These are phyloP conservation scores for Dioszegia crocea DNA, from an alignment of 768 basidiomycete species.

Conservation along the genomic window DNA sequence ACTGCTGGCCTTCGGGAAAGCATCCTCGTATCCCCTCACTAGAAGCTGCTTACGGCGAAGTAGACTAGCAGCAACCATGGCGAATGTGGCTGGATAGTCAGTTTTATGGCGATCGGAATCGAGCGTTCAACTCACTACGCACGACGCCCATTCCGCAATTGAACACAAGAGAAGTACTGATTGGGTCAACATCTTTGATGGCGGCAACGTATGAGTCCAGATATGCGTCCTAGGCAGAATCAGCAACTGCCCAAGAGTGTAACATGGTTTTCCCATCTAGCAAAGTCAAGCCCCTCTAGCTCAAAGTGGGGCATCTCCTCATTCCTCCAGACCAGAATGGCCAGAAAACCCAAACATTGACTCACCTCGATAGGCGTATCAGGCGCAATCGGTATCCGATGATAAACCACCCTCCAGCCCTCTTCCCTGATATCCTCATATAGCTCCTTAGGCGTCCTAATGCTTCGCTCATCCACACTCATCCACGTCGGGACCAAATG, in stretches of 20 bases:
- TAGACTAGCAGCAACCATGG: constrained; percentile 89
- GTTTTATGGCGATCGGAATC: neutral
- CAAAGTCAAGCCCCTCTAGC: too few species aligned
- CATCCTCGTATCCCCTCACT: constrained; percentile 66
- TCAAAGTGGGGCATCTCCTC: too few species aligned
- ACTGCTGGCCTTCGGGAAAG: constrained; percentile 57
- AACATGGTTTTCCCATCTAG: too few species aligned
- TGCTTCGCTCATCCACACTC: constrained; percentile 71
- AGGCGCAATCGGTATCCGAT: constrained; percentile 93
- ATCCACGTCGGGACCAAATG: constrained; percentile 92
- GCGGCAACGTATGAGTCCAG: constrained; percentile 86
- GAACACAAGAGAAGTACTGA: constrained; percentile 78
- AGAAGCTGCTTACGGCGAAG: constrained; percentile 73
- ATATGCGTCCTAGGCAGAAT: constrained; percentile 73
- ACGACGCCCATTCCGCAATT: constrained; percentile 97
- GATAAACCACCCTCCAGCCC: constrained; percentile 93
- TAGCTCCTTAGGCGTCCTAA: constrained; percentile 81
- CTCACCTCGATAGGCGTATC: constrained; percentile 81
- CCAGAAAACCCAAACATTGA: neutral
- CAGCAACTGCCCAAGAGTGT: neutral
- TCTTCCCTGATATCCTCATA: constrained; percentile 72
- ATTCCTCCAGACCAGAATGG: too few species aligned
- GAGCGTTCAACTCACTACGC: constrained; percentile 50
- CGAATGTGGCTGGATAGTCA: constrained; percentile 67
- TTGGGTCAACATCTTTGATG: constrained; percentile 73